Base-by-base conservation (phyloP, 495 filamentous ascomycete species). In the Annulohypoxylon moriforme region DNA sequence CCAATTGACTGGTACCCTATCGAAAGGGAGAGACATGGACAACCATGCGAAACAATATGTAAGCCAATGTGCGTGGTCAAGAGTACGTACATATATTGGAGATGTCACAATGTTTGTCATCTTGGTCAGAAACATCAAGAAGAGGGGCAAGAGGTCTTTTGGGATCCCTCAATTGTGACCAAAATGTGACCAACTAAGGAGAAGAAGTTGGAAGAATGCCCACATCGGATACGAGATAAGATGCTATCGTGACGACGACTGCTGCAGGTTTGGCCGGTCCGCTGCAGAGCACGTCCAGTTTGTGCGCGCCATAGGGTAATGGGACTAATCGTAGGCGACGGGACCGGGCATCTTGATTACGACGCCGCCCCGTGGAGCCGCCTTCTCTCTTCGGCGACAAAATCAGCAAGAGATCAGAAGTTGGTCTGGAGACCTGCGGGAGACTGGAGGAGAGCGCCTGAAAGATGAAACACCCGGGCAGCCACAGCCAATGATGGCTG, bases 401-500 rank as follows among this genome's bases (percentile, higher is more conserved):
- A 57, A 52, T 8, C 13, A 52, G 24, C n/a, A 55, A 34, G 61
- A 66, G 56, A 62, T 71, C 60, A 61, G 60, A 52, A 65, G 60
- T 68, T 24, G 36, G 66, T 40, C 36, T 40, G 14, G 14, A 40
- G 36, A 40, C 20, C 71, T 59, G 72, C 36, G 14, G 14, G 14
- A 40, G 36, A 40, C 20, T 74, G 64, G 72, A 74, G 29, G 47
- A 64, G 64, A 71, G 47, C 49, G 13, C 58, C 6, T 68, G 52
- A 71, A 71, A 70, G 44, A 64, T 71, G 72, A 74, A 74, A 74
- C 72, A 56, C 31, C 33, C 36, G 66, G 64, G 24, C 20, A 68
- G 72, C 63, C 67, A 68, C 38, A 47, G 52, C 68, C 72, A 67
- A 74, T 64, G 68, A 36, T 11, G 36, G 1, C 13, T 18, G 52